These are phyloP conservation scores for Apiotrichum gamsii DNA, from an alignment of 1,284 basidiomycete species.

Conservation along the genomic window DNA sequence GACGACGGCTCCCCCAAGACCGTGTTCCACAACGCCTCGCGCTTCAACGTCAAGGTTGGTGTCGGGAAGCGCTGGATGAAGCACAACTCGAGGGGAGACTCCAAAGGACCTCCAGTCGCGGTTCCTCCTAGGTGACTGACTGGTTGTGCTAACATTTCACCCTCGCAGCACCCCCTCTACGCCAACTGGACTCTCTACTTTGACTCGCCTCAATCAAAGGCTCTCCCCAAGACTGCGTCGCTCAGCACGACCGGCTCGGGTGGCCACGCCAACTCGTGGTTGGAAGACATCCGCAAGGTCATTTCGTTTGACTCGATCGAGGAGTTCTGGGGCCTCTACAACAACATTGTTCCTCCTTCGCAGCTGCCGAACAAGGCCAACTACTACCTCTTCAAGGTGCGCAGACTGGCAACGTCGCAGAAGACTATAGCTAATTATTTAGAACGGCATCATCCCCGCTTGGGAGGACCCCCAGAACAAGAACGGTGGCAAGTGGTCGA, in stretches of 20 bases:
- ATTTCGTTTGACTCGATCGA: slow-evolving; percentile 91
- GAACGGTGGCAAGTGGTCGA: slow-evolving; percentile 95
- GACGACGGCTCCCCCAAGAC: slow-evolving; percentile 57
- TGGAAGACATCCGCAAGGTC: slow-evolving; percentile 93
- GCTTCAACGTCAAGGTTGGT: slow-evolving; percentile 84
- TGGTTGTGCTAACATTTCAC: not conserved
- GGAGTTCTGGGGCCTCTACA: slow-evolving; percentile 98
- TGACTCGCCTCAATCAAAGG: slow-evolving; percentile 81
- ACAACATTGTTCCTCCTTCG: slow-evolving; percentile 96
- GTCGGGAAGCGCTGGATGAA: too few relatives aligned
- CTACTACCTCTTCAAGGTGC: slow-evolving; percentile 92
- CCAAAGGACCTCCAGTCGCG: too few relatives aligned
- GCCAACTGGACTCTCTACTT: slow-evolving; percentile 97
- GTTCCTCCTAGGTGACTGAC: too few relatives aligned
- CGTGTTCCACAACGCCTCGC: slow-evolving; percentile 80
- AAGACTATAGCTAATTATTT: not conserved
- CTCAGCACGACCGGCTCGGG: slow-evolving; percentile 58
- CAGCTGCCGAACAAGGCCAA: slow-evolving; percentile 91
- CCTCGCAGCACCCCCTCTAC: slow-evolving; percentile 72
- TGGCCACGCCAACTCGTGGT: slow-evolving; percentile 58
- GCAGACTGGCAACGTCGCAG: slow-evolving; percentile 7
- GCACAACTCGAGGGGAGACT: too few relatives aligned
- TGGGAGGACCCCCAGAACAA: slow-evolving; percentile 97
- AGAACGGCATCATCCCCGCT: slow-evolving; percentile 91
- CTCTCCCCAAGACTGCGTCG: slow-evolving; percentile 75